These are phyloP conservation scores for Leptodermis oblonga DNA, from an alignment of 257 asterid genomes.

Conservation along the genomic window DNA sequence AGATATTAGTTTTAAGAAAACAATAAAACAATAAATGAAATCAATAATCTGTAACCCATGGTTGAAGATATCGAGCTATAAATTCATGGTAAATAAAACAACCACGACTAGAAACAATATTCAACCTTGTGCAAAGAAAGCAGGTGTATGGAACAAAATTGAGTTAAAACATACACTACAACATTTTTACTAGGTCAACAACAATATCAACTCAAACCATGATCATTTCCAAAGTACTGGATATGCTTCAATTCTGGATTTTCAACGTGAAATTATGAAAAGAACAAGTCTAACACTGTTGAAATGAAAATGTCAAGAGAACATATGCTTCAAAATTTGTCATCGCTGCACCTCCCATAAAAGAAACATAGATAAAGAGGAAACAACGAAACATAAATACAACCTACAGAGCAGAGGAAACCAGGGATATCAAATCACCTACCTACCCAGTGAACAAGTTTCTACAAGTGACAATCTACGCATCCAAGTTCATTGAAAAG, in stretches of 20 bases:
- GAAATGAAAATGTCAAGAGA: no score
- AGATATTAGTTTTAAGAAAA: background rate
- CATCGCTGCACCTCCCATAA: background rate
- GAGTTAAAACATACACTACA: no score
- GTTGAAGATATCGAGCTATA: background rate
- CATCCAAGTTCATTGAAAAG: background rate
- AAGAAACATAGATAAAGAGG: background rate
- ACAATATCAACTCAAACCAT: no score
- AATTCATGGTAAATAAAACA: background rate
- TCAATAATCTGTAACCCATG: background rate
- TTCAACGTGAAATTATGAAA: background rate
- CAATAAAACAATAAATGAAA: no score
- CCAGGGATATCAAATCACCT: background rate
- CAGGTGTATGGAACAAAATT: background rate
- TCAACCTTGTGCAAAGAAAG: background rate
- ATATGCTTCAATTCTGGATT: background rate
- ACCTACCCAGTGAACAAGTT: background rate
- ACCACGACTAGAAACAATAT: background rate
- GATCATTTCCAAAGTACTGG: background rate
- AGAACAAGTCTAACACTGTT: no score
- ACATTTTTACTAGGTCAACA: no score
- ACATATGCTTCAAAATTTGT: background rate
- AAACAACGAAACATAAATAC: background rate
- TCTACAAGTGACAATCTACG: background rate
- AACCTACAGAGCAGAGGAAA: no score